Evolutionary conservation across 352 stramenopile genomes (phyloP).

Genomic region (Globisporangium iwayamae): DNA sequence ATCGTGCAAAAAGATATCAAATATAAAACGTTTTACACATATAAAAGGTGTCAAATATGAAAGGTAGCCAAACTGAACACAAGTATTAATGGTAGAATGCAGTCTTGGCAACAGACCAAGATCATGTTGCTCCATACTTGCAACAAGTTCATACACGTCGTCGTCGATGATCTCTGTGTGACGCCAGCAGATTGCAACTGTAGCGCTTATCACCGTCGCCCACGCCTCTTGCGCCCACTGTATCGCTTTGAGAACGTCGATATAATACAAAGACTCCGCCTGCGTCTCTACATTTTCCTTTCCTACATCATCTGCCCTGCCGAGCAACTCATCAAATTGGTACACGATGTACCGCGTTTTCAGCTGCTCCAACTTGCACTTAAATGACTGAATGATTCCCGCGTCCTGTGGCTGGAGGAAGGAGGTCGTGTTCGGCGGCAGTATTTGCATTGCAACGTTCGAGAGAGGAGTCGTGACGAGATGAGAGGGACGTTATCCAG

Average conservation of each 20-base stretch:
- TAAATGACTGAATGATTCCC: not conserved
- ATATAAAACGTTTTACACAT: too few relatives aligned
- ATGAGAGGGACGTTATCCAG: not conserved
- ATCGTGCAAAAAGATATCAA: too few relatives aligned
- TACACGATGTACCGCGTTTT: not conserved
- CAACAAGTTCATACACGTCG: too few relatives aligned
- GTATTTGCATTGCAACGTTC: not conserved
- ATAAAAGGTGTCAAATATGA: too few relatives aligned
- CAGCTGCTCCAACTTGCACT: not conserved
- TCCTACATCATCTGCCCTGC: not conserved
- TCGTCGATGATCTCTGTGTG: not conserved
- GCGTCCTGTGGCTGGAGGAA: constrained; percentile 1
- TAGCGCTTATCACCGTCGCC: not conserved
- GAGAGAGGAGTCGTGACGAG: not conserved
- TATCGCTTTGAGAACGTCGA: not conserved
- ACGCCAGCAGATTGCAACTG: constrained; percentile 3
- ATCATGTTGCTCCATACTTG: too few relatives aligned
- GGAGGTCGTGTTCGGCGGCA: not conserved
- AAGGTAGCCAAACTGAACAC: too few relatives aligned
- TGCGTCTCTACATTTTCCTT: not conserved
- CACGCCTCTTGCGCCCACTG: not conserved
- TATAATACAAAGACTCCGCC: not conserved
- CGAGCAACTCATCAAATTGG: not conserved
- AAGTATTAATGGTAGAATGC: too few relatives aligned
- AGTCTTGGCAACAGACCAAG: too few relatives aligned